Conservation (phyloP, 169 alveolate species). For the Eimeria necatrix region DNA sequence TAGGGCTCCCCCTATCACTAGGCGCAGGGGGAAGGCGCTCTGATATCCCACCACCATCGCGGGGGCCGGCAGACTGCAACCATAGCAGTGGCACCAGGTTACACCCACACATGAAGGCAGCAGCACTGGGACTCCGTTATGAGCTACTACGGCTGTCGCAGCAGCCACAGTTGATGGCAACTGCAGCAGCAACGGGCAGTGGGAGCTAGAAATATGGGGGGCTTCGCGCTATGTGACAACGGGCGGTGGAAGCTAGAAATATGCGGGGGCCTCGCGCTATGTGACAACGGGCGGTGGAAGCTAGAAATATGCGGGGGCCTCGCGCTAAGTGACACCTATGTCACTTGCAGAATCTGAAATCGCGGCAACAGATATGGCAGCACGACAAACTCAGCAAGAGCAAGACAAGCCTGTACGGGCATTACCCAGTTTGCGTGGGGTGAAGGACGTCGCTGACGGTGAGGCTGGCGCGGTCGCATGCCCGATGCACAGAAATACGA, state of each 20-base stretch:
- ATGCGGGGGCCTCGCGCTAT: neutral
- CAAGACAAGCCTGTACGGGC: neutral
- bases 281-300: neutral
- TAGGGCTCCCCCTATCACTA: neutral
- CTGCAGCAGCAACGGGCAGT: neutral
- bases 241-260: too few species aligned
- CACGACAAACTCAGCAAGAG: neutral
- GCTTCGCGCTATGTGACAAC: neutral
- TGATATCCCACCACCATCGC: neutral
- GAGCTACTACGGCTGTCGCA: neutral
- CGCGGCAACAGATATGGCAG: neutral
- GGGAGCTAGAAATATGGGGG: neutral
- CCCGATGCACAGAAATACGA: neutral
- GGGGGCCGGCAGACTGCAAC: conserved; percentile 8
- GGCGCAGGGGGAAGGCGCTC: neutral
- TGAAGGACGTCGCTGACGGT: conserved; percentile 22
- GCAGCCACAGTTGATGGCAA: neutral
- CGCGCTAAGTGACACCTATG: neutral
- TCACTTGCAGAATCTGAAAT: neutral
- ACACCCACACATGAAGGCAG: neutral
- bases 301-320: neutral
- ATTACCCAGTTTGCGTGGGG: conserved; percentile 15
- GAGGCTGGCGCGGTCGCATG: conserved; percentile 38
- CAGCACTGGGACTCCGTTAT: too few species aligned
- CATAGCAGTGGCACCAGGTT: neutral